Evolutionary conservation across 2,329 filamentous ascomycete species (phyloP).

Genomic region (Bipolaris sorokiniana): DNA sequence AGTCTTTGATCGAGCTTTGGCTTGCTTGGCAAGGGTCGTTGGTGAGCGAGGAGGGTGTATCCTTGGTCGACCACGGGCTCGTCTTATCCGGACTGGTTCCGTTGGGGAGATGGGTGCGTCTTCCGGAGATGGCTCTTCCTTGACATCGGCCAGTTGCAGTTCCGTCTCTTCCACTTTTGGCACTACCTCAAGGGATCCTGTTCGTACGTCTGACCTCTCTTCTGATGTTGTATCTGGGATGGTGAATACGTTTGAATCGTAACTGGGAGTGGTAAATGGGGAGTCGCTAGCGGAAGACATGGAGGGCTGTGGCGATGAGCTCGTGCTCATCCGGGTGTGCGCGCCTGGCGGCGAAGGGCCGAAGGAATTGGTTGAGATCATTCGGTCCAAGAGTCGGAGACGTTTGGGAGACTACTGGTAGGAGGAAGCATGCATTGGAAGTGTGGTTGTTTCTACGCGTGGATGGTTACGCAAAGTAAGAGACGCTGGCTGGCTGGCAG

Average conservation of each 20-base stretch:
- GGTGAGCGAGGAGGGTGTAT: conserved; percentile 74
- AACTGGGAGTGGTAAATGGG: conserved; percentile 45
- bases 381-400: conserved; percentile 32
- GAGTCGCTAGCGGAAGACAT: conserved; percentile 51
- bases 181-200: conserved; percentile 47
- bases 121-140: conserved; percentile 42
- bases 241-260: conserved; percentile 36
- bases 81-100: conserved; percentile 46
- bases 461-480: conserved; percentile 10
- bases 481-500: background rate
- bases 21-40: conserved; percentile 68
- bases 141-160: conserved; percentile 50
- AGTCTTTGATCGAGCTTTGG: conserved; percentile 71
- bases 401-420: conserved; percentile 27
- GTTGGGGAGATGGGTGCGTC: conserved; percentile 44
- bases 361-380: conserved; percentile 46
- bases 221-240: conserved; percentile 36
- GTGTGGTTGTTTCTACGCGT: conserved; percentile 15
- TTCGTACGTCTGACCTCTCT: conserved; percentile 32
- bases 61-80: conserved; percentile 74
- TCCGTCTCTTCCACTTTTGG: conserved; percentile 64
- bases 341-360: conserved; percentile 44
- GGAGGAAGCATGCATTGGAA: conserved; percentile 36
- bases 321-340: conserved; percentile 47
- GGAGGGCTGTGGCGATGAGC: conserved; percentile 50